phyloP scores from a whole-genome alignment of 23 red algal genomes.

The Gracilaria domingensis region DNA sequence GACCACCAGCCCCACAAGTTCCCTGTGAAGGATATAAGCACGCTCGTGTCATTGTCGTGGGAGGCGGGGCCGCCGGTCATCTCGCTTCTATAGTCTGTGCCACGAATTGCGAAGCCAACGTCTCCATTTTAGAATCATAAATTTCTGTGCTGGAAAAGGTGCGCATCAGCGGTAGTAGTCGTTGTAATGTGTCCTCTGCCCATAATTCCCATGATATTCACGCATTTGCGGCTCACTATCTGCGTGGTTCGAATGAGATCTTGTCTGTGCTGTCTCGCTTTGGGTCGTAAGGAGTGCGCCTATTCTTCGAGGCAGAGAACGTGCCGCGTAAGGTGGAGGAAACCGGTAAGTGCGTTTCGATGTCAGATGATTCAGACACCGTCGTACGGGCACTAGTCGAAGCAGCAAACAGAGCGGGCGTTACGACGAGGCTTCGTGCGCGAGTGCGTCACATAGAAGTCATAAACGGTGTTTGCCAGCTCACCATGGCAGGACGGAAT shows the following conservation, averaged over 20 bases:
- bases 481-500: slow-evolving; percentile 14
- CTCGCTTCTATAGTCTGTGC: slow-evolving; percentile 82
- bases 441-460: slow-evolving; percentile 41
- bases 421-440: slow-evolving; percentile 31
- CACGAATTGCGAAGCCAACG: neutral
- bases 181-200: slow-evolving; percentile 88
- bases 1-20: neutral
- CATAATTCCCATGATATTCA: slow-evolving; percentile 34
- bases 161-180: slow-evolving; percentile 85
- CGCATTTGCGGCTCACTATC: slow-evolving; percentile 79
- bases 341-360: slow-evolving; percentile 89
- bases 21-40: too few relatives aligned
- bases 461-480: neutral
- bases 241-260: slow-evolving; percentile 55
- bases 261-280: slow-evolving; percentile 78
- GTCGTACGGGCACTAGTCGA: slow-evolving; percentile 80
- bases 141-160: slow-evolving; percentile 82
- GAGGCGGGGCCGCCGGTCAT: slow-evolving; percentile 92
- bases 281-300: slow-evolving; percentile 45
- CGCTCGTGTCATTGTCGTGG: slow-evolving; percentile 78
- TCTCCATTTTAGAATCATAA: slow-evolving; percentile 85
- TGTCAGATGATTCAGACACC: slow-evolving; percentile 60
- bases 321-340: slow-evolving; percentile 84
- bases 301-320: slow-evolving; percentile 80
- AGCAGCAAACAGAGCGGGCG: slow-evolving; percentile 42